These are phyloP conservation scores for Roridomyces roridus DNA, from an alignment of 768 basidiomycete species.

Conservation along the genomic window DNA sequence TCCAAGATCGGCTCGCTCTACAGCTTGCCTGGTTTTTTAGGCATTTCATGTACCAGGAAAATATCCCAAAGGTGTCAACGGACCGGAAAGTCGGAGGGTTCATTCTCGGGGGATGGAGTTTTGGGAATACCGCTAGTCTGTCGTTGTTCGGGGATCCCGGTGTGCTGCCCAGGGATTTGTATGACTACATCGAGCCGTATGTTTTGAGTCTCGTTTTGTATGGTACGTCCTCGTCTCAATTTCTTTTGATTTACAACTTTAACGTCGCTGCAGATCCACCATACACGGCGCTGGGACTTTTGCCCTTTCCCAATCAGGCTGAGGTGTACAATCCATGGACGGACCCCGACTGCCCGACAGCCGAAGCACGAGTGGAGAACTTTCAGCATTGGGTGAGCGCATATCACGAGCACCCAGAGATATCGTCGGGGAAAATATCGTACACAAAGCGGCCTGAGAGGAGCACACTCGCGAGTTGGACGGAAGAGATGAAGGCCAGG, in stretches of 20 bases:
- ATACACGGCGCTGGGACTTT: conserved; percentile 32
- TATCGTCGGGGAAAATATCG: conserved; percentile 3
- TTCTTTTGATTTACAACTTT: background rate
- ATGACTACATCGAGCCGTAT: conserved; percentile 35
- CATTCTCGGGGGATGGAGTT: conserved; percentile 46
- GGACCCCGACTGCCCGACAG: conserved; percentile 28
- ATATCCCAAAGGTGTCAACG: conserved; percentile 20
- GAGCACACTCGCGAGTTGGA: background rate
- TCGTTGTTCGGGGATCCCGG: conserved; percentile 34
- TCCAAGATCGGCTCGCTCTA: conserved; percentile 22
- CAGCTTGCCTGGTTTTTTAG: conserved; percentile 26
- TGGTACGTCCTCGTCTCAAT: conserved; percentile 28
- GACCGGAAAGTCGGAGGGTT: conserved; percentile 36
- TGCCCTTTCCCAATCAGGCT: conserved; percentile 24
- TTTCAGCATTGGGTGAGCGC: conserved; percentile 37
- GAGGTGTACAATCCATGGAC: conserved; percentile 29
- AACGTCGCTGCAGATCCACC: conserved; percentile 37
- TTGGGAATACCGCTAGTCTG: conserved; percentile 37
- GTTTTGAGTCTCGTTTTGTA: conserved; percentile 37
- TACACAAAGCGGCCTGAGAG: conserved; percentile 2
- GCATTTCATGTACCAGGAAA: conserved; percentile 21
- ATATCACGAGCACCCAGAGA: conserved; percentile 34
- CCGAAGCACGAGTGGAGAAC: conserved; percentile 28
- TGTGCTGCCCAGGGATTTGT: conserved; percentile 27
- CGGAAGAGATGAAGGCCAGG: background rate